phyloP scores from a whole-genome alignment of 2,329 filamentous ascomycete genomes.

The Hypomyces rosellus region DNA sequence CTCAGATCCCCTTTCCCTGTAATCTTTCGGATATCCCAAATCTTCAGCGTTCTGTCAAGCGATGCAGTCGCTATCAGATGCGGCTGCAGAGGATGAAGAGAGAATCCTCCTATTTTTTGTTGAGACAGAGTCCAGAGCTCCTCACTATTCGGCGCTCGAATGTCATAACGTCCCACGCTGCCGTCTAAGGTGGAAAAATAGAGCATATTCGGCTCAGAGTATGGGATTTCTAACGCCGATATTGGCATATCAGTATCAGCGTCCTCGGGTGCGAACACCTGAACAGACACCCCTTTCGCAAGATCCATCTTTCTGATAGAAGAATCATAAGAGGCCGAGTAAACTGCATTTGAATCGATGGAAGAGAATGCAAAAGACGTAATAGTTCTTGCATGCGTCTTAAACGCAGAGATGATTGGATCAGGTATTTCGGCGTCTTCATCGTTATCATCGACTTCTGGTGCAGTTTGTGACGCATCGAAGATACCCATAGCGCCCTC shows the following conservation, averaged over 20 bases:
- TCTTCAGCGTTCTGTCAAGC: constrained; percentile 78
- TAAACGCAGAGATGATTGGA: constrained; percentile 81
- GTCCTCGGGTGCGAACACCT: constrained; percentile 72
- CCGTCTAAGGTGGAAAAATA: constrained; percentile 87
- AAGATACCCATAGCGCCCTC: constrained; percentile 86
- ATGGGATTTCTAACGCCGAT: constrained; percentile 74
- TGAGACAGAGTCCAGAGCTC: constrained; percentile 73
- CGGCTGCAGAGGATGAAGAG: constrained; percentile 69
- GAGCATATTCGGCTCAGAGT: constrained; percentile 63
- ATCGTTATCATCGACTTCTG: constrained; percentile 58
- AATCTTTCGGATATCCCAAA: constrained; percentile 89
- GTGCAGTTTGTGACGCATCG: constrained; percentile 68
- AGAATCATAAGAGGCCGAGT: constrained; percentile 86
- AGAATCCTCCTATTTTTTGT: constrained; percentile 95
- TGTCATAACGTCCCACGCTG: constrained; percentile 72
- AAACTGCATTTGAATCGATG: constrained; percentile 66
- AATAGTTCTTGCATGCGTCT: constrained; percentile 84
- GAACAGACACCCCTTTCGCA: constrained; percentile 68
- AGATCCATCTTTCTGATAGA: constrained; percentile 85
- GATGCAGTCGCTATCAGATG: constrained; percentile 86
- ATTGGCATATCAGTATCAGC: constrained; percentile 68
- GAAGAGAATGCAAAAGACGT: constrained; percentile 74
- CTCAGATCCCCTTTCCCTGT: constrained; percentile 53
- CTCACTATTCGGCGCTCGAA: constrained; percentile 51
- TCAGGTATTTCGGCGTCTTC: constrained; percentile 61